phyloP scores from a whole-genome alignment of 2,329 filamentous ascomycete species.

The Tricladium varicosporioides region DNA sequence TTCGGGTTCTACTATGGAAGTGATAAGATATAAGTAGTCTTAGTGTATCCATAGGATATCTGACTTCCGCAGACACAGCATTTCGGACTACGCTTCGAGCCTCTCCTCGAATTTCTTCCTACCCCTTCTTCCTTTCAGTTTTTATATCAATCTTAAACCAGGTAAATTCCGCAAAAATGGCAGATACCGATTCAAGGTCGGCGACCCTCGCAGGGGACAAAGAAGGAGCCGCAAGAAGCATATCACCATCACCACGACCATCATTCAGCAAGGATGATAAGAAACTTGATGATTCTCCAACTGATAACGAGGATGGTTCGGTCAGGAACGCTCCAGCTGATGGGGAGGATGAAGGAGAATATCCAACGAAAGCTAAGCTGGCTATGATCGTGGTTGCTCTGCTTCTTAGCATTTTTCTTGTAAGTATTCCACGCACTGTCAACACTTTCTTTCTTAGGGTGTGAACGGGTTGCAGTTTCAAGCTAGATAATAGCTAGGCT shows the following conservation, averaged over 20 bases:
- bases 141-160: neutral
- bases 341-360: conserved; percentile 23
- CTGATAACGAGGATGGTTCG: conserved; percentile 21
- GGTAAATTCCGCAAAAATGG: neutral
- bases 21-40: neutral
- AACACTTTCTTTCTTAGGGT: no score
- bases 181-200: conserved; percentile 20
- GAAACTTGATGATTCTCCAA: conserved; percentile 11
- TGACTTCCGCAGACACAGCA: neutral
- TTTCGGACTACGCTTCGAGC: neutral
- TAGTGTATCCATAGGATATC: neutral
- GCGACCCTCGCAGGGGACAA: conserved; percentile 22
- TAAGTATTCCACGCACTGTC: conserved; percentile 9
- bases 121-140: neutral
- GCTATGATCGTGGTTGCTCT: conserved; percentile 46
- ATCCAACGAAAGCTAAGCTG: conserved; percentile 29
- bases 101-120: neutral
- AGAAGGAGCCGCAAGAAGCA: conserved; percentile 22
- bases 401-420: conserved; percentile 47
- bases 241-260: conserved; percentile 14
- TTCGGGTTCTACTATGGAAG: neutral
- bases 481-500: no score
- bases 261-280: conserved; percentile 19
- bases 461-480: no score
- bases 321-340: conserved; percentile 7